A percentile compares a stretch with the other conserved stretches of the same genome.
Evolutionary conservation across 2,329 filamentous ascomycete genomes (phyloP).

Genomic region (Talaromyces verruculosus): DNA sequence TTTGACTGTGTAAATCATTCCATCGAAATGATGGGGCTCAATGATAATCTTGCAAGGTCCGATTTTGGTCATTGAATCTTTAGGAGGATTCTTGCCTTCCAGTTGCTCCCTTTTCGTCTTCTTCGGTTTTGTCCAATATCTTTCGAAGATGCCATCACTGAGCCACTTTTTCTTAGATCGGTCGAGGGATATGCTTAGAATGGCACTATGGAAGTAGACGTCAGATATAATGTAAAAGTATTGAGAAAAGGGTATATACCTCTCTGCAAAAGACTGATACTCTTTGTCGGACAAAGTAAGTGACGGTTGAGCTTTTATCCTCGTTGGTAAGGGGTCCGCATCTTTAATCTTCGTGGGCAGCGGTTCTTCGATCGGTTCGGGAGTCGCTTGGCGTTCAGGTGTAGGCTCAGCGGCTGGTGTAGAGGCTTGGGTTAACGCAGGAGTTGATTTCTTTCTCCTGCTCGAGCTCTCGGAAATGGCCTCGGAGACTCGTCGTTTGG

Average conservation of each 20-base stretch:
- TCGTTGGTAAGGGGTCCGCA: conserved; percentile 55
- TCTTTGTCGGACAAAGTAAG: conserved; percentile 50
- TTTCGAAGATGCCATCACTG: conserved; percentile 54
- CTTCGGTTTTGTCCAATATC: conserved; percentile 60
- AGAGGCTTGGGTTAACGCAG: conserved; percentile 30
- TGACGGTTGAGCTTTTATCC: conserved; percentile 50
- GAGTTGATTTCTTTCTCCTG: conserved; percentile 34
- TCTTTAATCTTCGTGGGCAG: conserved; percentile 57
- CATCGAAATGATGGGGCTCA: conserved; percentile 64
- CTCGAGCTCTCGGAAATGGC: conserved; percentile 32
- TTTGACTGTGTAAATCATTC: conserved; percentile 57
- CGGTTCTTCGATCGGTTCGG: conserved; percentile 38
- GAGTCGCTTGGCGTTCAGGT: conserved; percentile 25
- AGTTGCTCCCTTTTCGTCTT: conserved; percentile 54
- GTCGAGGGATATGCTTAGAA: conserved; percentile 58
- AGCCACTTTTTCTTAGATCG: conserved; percentile 61
- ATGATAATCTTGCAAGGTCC: conserved; percentile 61
- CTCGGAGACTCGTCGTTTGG: conserved; percentile 46
- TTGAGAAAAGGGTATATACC: conserved; percentile 33
- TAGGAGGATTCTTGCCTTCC: conserved; percentile 49
- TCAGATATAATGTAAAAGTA: conserved; percentile 23
- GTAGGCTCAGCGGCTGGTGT: conserved; percentile 32
- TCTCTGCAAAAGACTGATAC: conserved; percentile 61
- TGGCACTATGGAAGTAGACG: conserved; percentile 44
- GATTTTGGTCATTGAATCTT: conserved; percentile 55